A percentile compares a stretch with the other conserved stretches of the same genome.
phyloP scores from a whole-genome alignment of 768 basidiomycete genomes.

The Epithele typhae region DNA sequence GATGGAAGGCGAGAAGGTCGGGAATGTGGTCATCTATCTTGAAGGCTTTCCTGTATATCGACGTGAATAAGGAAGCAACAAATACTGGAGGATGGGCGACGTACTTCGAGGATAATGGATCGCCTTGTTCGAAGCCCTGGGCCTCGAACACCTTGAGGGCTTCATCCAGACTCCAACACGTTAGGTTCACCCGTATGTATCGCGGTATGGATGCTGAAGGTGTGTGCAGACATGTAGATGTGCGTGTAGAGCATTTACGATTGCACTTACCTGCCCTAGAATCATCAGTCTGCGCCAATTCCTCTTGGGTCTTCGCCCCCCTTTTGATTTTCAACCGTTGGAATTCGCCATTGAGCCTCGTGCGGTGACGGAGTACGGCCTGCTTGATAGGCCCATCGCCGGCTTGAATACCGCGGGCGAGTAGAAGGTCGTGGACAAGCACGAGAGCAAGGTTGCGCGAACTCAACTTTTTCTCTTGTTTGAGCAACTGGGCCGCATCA shows the following conservation, averaged over 20 bases:
- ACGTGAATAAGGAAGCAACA: not conserved
- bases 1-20: slow-evolving; percentile 75
- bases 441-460: slow-evolving; percentile 76
- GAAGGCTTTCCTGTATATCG: slow-evolving; percentile 51
- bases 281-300: slow-evolving; percentile 60
- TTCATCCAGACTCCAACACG: slow-evolving; percentile 60
- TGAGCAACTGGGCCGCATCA: slow-evolving; percentile 58
- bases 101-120: slow-evolving; percentile 53
- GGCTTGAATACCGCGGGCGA: slow-evolving; percentile 83
- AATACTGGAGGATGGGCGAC: slow-evolving; percentile 9
- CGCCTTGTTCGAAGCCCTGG: slow-evolving; percentile 50
- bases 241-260: no score
- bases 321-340: slow-evolving; percentile 77
- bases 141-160: slow-evolving; percentile 54
- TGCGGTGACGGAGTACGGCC: slow-evolving; percentile 84
- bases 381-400: slow-evolving; percentile 89
- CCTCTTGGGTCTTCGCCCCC: slow-evolving; percentile 58
- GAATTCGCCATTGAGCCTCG: slow-evolving; percentile 81
- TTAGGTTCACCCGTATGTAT: slow-evolving; percentile 81
- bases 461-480: slow-evolving; percentile 73
- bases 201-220: slow-evolving; percentile 65
- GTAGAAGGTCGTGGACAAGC: slow-evolving; percentile 86
- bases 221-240: not conserved
- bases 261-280: slow-evolving; percentile 58
- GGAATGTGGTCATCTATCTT: slow-evolving; percentile 75